Percentiles rank a stretch among this genome's conserved stretches.
Evolutionary conservation across 192 early-diverging fungal species (phyloP).

Genomic region (Entomortierella lignicola): DNA sequence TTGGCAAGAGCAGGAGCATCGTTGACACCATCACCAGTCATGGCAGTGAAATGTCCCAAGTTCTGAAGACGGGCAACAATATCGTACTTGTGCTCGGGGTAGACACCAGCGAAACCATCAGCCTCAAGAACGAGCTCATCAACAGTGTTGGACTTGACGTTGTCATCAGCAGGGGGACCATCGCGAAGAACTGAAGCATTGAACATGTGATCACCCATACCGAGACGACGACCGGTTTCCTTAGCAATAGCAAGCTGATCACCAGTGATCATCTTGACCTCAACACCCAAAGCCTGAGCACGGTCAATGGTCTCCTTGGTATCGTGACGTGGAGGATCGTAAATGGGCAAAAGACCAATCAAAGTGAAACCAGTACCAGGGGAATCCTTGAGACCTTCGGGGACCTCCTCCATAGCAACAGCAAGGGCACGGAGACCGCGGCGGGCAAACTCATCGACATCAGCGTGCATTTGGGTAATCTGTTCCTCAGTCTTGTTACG

Average conservation of each 20-base stretch:
- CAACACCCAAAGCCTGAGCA: slow-evolving; percentile 77
- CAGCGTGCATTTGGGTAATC: slow-evolving; percentile 66
- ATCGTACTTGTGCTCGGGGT: slow-evolving; percentile 97
- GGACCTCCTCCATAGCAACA: slow-evolving; percentile 77
- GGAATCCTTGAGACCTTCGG: slow-evolving; percentile 65
- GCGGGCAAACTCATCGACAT: slow-evolving; percentile 62
- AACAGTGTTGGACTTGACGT: slow-evolving; percentile 41
- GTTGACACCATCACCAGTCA: slow-evolving; percentile 94
- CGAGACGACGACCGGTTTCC: slow-evolving; percentile 72
- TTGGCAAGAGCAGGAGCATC: slow-evolving; percentile 83
- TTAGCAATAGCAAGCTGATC: slow-evolving; percentile 74
- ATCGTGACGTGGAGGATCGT: slow-evolving; percentile 82
- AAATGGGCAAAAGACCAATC: slow-evolving; percentile 79
- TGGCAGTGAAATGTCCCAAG: slow-evolving; percentile 77
- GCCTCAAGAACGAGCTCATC: slow-evolving; percentile 55
- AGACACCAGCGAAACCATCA: slow-evolving; percentile 71
- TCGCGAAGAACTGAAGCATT: slow-evolving; percentile 66
- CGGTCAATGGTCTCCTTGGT: slow-evolving; percentile 85
- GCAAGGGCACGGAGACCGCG: slow-evolving; percentile 74
- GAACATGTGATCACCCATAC: slow-evolving; percentile 82
- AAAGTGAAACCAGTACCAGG: slow-evolving; percentile 75
- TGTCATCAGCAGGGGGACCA: slow-evolving; percentile 68
- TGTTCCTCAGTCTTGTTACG: slow-evolving; percentile 74
- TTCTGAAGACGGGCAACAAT: slow-evolving; percentile 94
- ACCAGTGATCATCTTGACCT: slow-evolving; percentile 96